Evolutionary conservation across 768 basidiomycete genomes (phyloP).

Genomic region (Tricholoma flavovirens): DNA sequence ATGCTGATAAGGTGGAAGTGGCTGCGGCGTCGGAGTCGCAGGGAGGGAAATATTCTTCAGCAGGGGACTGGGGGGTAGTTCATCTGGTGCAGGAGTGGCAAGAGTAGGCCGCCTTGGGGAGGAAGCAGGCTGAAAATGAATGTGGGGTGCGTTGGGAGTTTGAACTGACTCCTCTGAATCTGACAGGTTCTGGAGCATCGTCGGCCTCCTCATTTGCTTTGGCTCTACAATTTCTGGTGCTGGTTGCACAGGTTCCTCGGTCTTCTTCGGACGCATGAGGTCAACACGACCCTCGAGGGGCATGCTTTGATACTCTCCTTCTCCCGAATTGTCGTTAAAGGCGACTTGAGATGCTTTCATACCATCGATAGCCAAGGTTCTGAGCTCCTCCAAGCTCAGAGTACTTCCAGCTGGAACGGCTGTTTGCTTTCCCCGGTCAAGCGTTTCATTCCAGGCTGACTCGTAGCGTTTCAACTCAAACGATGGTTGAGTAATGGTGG

Average conservation of each 20-base stretch:
- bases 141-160: slow-evolving; percentile 33
- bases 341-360: slow-evolving; percentile 28
- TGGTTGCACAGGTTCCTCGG: slow-evolving; percentile 12
- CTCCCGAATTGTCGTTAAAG: slow-evolving; percentile 26
- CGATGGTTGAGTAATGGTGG: slow-evolving; percentile 33
- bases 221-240: not conserved
- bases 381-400: slow-evolving; percentile 61
- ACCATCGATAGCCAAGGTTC: slow-evolving; percentile 56
- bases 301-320: slow-evolving; percentile 74
- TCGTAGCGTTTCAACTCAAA: slow-evolving; percentile 66
- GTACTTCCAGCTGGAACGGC: slow-evolving; percentile 23
- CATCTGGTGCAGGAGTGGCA: slow-evolving; percentile 57
- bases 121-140: slow-evolving; percentile 25
- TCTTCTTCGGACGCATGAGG: slow-evolving; percentile 60
- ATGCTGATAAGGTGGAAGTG: slow-evolving; percentile 8
- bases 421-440: slow-evolving; percentile 11
- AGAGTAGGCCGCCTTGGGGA: slow-evolving; percentile 42
- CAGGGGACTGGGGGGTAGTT: slow-evolving; percentile 59
- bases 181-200: slow-evolving; percentile 7
- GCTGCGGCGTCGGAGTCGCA: slow-evolving; percentile 29
- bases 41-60: slow-evolving; percentile 47
- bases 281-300: slow-evolving; percentile 88
- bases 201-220: slow-evolving; percentile 2
- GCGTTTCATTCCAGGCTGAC: slow-evolving; percentile 66
- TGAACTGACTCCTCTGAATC: slow-evolving; percentile 22